These are phyloP conservation scores for Termitomyces sp. DNA, from an alignment of 768 basidiomycete species.

Conservation along the genomic window DNA sequence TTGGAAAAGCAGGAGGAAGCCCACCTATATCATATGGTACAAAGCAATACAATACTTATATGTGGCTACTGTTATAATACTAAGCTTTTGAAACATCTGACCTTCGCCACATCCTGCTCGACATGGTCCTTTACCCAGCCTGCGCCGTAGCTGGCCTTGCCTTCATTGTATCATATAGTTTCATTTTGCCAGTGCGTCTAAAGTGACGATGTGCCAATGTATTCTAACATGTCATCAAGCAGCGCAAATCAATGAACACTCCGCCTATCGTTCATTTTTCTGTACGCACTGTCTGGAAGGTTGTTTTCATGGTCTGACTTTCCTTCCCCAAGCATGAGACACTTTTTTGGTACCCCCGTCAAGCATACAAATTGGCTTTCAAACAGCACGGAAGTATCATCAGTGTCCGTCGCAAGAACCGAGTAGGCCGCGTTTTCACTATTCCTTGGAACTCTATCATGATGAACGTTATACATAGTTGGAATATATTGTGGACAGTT, in stretches of 20 bases:
- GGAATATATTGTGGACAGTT: constrained; percentile 6
- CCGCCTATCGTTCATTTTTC: constrained; percentile 4
- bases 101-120: neutral
- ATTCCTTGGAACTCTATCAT: too few relatives aligned
- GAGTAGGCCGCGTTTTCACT: too few relatives aligned
- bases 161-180: neutral
- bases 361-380: constrained; percentile 5
- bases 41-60: too few relatives aligned
- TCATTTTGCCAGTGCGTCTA: neutral
- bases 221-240: too few relatives aligned
- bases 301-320: too few relatives aligned
- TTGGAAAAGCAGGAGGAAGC: too few relatives aligned
- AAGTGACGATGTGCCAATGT: too few relatives aligned
- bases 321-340: neutral
- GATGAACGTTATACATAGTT: neutral
- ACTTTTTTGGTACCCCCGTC: constrained; percentile 1
- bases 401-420: constrained; percentile 7
- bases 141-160: neutral
- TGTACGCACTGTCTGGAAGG: too few relatives aligned
- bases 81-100: too few relatives aligned
- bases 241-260: neutral
- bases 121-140: neutral
- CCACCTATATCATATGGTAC: too few relatives aligned
- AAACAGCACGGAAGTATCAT: constrained; percentile 2
- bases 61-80: too few relatives aligned